Conservation (phyloP, 495 filamentous ascomycete genomes). For the Penicillium salamii region DNA sequence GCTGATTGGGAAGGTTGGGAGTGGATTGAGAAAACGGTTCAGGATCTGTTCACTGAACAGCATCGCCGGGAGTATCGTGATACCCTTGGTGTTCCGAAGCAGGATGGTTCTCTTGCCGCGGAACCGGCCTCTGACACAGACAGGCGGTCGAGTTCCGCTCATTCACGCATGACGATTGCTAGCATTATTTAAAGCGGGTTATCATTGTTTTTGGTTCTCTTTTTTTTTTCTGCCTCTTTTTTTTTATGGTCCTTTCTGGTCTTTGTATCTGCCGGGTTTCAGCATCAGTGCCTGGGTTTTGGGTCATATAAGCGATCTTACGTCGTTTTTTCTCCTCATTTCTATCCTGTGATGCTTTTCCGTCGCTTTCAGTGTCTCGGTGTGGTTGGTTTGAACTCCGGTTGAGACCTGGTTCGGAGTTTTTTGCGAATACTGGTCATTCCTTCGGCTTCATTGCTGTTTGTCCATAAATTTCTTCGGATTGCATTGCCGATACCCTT, state of each 20-base stretch:
- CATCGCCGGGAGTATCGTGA: conserved; percentile 25
- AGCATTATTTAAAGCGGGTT: conserved; percentile 59
- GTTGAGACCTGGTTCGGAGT: background rate
- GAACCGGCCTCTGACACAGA: conserved; percentile 40
- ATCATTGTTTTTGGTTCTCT: background rate
- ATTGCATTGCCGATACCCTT: conserved; percentile 16
- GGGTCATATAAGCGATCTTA: too few species aligned
- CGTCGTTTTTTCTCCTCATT: too few species aligned
- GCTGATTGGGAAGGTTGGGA: conserved; percentile 53
- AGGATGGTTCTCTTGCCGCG: conserved; percentile 25
- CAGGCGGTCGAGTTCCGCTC: conserved; percentile 32
- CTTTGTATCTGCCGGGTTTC: too few species aligned
- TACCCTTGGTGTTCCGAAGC: conserved; percentile 14
- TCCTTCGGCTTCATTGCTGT: background rate
- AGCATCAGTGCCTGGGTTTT: too few species aligned
- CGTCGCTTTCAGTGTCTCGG: background rate
- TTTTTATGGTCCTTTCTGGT: background rate
- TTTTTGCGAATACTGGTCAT: background rate
- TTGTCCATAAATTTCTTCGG: conserved; percentile 1
- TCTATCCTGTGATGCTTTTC: background rate
- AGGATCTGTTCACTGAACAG: conserved; percentile 43
- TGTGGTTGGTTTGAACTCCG: background rate
- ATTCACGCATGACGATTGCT: conserved; percentile 72
- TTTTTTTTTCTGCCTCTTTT: background rate
- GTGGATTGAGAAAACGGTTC: conserved; percentile 48